Evolutionary conservation across 768 basidiomycete genomes (phyloP).

Genomic region (Lanmaoa rubissima): DNA sequence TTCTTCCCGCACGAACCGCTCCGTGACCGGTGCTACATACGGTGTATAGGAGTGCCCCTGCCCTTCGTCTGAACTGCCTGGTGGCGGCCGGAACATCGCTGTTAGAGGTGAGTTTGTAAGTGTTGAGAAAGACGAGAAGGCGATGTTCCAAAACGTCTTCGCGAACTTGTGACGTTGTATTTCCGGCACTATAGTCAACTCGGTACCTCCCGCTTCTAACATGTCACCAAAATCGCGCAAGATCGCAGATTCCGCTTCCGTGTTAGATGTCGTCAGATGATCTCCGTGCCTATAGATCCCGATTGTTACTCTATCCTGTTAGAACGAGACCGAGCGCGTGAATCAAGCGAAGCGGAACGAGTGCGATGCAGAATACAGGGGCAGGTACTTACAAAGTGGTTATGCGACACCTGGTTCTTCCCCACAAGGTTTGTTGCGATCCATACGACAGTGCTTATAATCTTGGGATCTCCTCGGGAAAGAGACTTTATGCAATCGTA

Average conservation of each 20-base stretch:
- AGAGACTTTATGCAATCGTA: conserved; percentile 49
- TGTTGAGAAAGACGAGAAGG: conserved; percentile 51
- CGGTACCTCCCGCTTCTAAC: conserved; percentile 47
- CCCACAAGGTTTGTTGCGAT: conserved; percentile 49
- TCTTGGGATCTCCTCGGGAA: conserved; percentile 44
- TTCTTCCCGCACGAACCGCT: conserved; percentile 39
- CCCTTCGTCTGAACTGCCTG: conserved; percentile 1
- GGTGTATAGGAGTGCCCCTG: conserved; percentile 38
- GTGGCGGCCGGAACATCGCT: conserved; percentile 46
- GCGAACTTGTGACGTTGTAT: conserved; percentile 61
- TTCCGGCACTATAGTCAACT: conserved; percentile 48
- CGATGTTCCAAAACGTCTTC: conserved; percentile 67
- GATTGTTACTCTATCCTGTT: conserved; percentile 42
- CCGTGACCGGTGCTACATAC: conserved; percentile 41
- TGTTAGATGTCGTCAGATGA: conserved; percentile 40
- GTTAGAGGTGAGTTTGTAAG: conserved; percentile 49
- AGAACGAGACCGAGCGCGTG: neutral
- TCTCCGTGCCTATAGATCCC: conserved; percentile 55
- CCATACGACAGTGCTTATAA: conserved; percentile 55
- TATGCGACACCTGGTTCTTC: conserved; percentile 51
- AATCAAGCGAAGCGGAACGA: neutral
- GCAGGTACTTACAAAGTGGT: conserved; percentile 44
- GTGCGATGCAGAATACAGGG: neutral
- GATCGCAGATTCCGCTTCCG: conserved; percentile 38
- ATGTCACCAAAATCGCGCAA: conserved; percentile 46